Evolutionary conservation across 164 flowering plant genomes (phyloP), one percentile per base, ranked within the genome.

Genomic region (grape (Vitis vinifera)): DNA sequence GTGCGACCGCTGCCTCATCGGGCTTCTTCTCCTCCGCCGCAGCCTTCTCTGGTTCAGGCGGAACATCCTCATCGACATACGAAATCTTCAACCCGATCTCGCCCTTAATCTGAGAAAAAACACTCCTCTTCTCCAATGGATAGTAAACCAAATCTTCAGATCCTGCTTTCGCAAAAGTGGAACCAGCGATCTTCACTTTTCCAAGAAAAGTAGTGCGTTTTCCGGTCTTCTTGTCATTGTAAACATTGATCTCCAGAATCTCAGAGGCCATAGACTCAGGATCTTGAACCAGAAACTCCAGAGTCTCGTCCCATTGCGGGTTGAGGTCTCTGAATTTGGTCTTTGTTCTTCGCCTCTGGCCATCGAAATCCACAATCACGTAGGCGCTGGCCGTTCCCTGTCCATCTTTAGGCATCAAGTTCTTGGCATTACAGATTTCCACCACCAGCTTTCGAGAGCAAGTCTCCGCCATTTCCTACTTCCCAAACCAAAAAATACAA

Each of bases 351-450:
- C 93, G 78, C 13, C 95, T 63, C 76, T 94, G 99, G 29, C 95
- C 93, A 56, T 92, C 95, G 83, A 82, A 94, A 64, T 92, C 95
- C 8, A 91, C 89, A 16, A 88, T 79, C 8, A 81, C 99, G 66
- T 89, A 92, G 6, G 99, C 87, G 65, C 97, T 91, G 1, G 97
- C 87, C 9, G 97, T 92, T 8, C 99, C 99, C 68, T 94, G 94
- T 9, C 99, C 99, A 79, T 94, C 99, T 66, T 94, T 94, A 0
- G 99, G 99, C 97, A 94, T 89, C 64, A 94, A 71, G 63, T 94
- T 92, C 77, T 81, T 84, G 1, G 99, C 99, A 30, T 85, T 85
- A 75, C 88, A 85, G 11, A 94, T 79, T 66, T 91, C 90, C 0
- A 94, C 97, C 0, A 87, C 56, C 17, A 94, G 78, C 82, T 88